Percentiles rank a stretch among this genome's conserved stretches.
Conservation (phyloP, 106 monocot genomes). For the Phalaenopsis aphrodite region DNA sequence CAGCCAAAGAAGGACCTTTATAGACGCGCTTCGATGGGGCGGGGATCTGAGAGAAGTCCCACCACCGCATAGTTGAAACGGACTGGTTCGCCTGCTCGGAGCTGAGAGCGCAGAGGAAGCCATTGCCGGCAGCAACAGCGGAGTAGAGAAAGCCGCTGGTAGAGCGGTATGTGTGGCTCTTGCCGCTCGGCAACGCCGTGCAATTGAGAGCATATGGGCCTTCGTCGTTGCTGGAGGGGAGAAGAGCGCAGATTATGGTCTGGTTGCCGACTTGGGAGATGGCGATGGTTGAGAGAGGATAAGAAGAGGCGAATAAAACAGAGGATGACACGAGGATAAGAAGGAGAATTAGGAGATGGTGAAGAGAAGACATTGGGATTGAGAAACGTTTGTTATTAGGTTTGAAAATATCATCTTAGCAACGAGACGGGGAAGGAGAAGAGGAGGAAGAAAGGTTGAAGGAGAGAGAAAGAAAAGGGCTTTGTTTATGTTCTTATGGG, state of each 20-base stretch:
- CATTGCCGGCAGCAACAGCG: conserved; percentile 70
- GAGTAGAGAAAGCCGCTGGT: conserved; percentile 26
- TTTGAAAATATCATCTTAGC: conserved; percentile 6
- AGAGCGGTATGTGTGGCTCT: conserved; percentile 24
- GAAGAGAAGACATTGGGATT: conserved; percentile 27
- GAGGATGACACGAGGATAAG: conserved; percentile 2
- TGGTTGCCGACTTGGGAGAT: conserved; percentile 27
- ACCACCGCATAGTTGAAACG: conserved; percentile 66
- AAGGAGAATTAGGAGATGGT: background rate
- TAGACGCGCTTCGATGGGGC: conserved; percentile 39
- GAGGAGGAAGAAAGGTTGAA: background rate
- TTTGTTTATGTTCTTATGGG: background rate
- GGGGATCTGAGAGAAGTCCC: conserved; percentile 31
- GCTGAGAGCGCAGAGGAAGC: conserved; percentile 68
- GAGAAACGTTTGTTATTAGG: background rate
- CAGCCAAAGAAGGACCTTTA: conserved; percentile 24
- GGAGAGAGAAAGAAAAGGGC: background rate
- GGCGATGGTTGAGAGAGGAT: conserved; percentile 54
- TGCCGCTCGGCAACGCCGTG: conserved; percentile 27
- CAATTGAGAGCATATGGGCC: conserved; percentile 37
- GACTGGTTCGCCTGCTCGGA: background rate
- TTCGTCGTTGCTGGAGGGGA: conserved; percentile 7
- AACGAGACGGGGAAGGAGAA: background rate
- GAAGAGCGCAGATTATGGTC: conserved; percentile 65
- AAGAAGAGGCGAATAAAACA: background rate